Conservation (phyloP, 73 alveolate genomes). For the Paramecium tetraurelia region DNA sequence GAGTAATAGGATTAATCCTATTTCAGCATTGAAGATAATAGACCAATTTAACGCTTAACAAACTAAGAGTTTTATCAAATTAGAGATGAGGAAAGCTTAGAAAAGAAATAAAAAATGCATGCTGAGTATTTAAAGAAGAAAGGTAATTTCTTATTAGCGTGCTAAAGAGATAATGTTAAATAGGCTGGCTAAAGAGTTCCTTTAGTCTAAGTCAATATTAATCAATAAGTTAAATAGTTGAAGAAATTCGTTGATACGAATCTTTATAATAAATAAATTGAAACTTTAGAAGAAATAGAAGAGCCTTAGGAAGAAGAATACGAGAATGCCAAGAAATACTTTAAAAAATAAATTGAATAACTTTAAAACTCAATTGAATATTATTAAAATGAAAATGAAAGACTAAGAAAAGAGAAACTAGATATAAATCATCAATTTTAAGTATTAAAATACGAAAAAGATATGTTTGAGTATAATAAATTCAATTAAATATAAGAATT, state of each 20-base stretch:
- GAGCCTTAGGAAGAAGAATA: neutral
- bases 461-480: neutral
- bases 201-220: neutral
- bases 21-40: neutral
- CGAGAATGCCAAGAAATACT: neutral
- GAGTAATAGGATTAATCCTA: neutral
- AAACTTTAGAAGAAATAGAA: neutral
- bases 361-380: neutral
- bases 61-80: neutral
- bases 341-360: neutral
- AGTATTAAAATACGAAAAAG: neutral
- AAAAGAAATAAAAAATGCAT: neutral
- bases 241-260: neutral
- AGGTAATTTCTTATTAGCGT: neutral
- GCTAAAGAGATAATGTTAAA: neutral
- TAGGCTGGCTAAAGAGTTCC: neutral
- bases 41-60: neutral
- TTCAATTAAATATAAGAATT: neutral
- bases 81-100: neutral
- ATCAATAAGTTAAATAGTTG: neutral
- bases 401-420: neutral
- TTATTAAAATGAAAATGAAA: neutral
- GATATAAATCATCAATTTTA: neutral
- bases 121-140: neutral
- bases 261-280: neutral